Conservation (phyloP, 192 early-diverging fungal genomes). For the Globomyces pollinis-pini region DNA sequence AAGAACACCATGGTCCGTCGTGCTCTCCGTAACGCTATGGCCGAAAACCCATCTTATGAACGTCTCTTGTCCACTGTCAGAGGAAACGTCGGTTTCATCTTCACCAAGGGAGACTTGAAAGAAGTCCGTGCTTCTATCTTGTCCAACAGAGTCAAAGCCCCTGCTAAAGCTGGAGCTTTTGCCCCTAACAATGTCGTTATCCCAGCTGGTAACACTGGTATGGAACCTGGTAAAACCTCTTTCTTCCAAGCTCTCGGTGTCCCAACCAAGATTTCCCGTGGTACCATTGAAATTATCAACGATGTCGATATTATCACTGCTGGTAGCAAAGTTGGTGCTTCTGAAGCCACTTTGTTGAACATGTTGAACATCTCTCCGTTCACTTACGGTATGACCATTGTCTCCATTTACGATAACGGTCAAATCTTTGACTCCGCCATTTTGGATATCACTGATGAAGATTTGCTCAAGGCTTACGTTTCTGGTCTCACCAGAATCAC, state of each 20-base stretch:
- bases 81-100: conserved; percentile 99
- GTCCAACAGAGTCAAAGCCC: conserved; percentile 92
- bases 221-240: conserved; percentile 99
- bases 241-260: conserved; percentile 99
- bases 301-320: conserved; percentile 88
- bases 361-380: conserved; percentile 99
- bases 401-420: conserved; percentile 89
- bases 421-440: conserved; percentile 79
- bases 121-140: conserved; percentile 82
- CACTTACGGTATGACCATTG: conserved; percentile 96
- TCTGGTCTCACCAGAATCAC: conserved; percentile 94
- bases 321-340: conserved; percentile 92
- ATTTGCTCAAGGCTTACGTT: conserved; percentile 71
- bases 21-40: conserved; percentile 44
- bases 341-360: conserved; percentile 97
- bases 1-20: conserved; percentile 99
- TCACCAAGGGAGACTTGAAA: conserved; percentile 98
- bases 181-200: conserved; percentile 91
- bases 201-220: conserved; percentile 98
- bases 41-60: conserved; percentile 78
- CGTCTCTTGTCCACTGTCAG: conserved; percentile 74
- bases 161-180: conserved; percentile 89
- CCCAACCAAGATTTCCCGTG: conserved; percentile 99
- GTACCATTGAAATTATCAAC: conserved; percentile 99
- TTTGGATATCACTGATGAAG: conserved; percentile 90